Base-by-base conservation (phyloP, 371 early-diverging fungal species). In the Zopfochytrium polystomum region DNA sequence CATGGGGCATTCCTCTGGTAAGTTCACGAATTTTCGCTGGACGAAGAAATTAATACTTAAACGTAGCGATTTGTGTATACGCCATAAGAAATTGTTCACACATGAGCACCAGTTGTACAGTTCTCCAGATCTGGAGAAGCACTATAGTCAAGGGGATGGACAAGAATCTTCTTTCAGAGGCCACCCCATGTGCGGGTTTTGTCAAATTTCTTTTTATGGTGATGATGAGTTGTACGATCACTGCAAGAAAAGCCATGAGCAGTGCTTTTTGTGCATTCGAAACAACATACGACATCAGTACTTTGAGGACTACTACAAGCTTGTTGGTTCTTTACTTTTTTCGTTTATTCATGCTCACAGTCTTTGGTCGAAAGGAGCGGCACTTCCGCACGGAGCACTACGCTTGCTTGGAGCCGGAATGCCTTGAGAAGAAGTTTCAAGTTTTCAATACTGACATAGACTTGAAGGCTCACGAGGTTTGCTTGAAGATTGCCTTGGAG, bases 351-450 rank as follows among this genome's bases (percentile, higher is more conserved):
- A 38, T 22, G 11, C 35, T 60, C 5, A 27, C 48, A 1, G 22
- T 33, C 31, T 23, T 18, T 22, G 27, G 43, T 43, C 5, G 42
- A 18, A 54, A 89, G 90, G 89, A 90, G 64, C 66, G 82, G 2
- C 97, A 97, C 76, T 93, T 94, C 65, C 72, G 78, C 46, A 62
- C 73, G 25, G 90, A 90, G n/a, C 97, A 97, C 68, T 87, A 73
- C 61, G 72, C 87, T 25, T 97, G 97, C 70, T 65, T 70, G 44
- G 80, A 94, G 31, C 83, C 85, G 3, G 79, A 83, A 50, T 97
- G 97, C 68, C 67, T 94, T 49, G 96, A 93, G 55, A 83, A 86
- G 63, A 96, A 95, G 77, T 96, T 97, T 83, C 85, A 96, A n/a
- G 97, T 96, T 0, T 97, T 97, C 80, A 86, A 80, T 18, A 80